Evolutionary conservation across 139 green algal species (phyloP), one percentile per base, ranked within the genome.

Genomic region (Chlamydomonas applanata): DNA sequence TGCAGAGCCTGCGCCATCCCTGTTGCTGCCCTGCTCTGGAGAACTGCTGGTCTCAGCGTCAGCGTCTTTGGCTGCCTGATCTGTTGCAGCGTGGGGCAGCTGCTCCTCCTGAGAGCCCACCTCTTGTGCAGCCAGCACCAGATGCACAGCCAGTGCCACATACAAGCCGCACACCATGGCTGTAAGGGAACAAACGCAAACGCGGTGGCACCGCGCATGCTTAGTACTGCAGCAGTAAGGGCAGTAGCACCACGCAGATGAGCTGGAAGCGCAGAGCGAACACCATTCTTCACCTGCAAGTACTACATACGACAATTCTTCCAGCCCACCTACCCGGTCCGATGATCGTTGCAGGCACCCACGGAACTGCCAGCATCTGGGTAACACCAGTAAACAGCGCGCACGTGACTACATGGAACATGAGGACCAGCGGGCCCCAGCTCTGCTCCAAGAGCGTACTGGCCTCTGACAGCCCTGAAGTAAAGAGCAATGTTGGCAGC

Each of bases 141-240:
- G 40, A 11, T 66, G 59, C 3, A 66, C 59, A n/a, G 59, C 59
- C 59, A 66, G n/a, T n/a, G 24, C 59, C 3, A 25, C n/a, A 11
- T 66, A 66, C 59, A 66, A 25, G n/a, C 59, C 59, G 35, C 59
- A 66, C 25, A 66, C 59, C 11, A 66, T 30, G 30, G 24, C 59
- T 66, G 59, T 25, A 66, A 14, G 59, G n/a, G n/a, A 66, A 40
- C 16, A 2, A 66, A 9, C n/a, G 13, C 54, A 62, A 17, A 11
- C 7, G 11, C 4, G 9, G 13, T 62, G 22, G 54, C 54, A 62
- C n/a, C 11, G n/a, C n/a, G n/a, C n/a, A n/a, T n/a, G n/a, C n/a
- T n/a, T n/a, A n/a, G n/a, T n/a, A n/a, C n/a, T n/a, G n/a, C n/a
- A n/a, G n/a, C n/a, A n/a, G n/a, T n/a, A n/a, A n/a, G n/a, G n/a